phyloP scores from a whole-genome alignment of 306 rosid species.

The Pachyrhizus erosus region DNA sequence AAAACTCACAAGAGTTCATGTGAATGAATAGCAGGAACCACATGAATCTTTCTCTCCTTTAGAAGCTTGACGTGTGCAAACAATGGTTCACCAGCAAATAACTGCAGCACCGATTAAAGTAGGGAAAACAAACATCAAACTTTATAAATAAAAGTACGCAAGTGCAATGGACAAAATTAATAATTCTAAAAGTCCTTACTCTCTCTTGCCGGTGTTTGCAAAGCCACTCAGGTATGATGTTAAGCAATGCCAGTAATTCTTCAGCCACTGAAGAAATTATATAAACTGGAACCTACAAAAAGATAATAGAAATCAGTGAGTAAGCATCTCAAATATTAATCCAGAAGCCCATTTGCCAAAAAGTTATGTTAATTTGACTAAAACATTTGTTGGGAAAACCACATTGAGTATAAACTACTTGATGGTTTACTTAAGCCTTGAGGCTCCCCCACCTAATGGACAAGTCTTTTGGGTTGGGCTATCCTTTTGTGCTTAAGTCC shows the following conservation, averaged over 20 bases:
- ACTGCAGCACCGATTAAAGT: conserved; percentile 57
- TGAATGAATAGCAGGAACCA: conserved; percentile 71
- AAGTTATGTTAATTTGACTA: conserved; percentile 15
- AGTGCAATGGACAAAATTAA: conserved; percentile 30
- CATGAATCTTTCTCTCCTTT: conserved; percentile 71
- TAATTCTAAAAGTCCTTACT: conserved; percentile 49
- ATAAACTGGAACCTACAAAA: conserved; percentile 83
- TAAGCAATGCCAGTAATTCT: conserved; percentile 74
- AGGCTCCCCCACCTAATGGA: too few relatives aligned
- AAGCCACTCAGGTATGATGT: conserved; percentile 88
- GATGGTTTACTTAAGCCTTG: too few relatives aligned
- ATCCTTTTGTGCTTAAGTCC: too few relatives aligned
- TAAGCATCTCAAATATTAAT: conserved; percentile 11
- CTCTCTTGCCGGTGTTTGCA: conserved; percentile 74
- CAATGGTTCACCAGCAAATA: conserved; percentile 78
- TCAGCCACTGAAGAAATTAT: conserved; percentile 83
- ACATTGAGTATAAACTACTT: too few relatives aligned
- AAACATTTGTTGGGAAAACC: too few relatives aligned
- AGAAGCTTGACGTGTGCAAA: conserved; percentile 68
- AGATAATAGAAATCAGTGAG: conserved; percentile 22
- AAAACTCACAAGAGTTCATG: conserved; percentile 70
- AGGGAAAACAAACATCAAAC: conserved; percentile 31
- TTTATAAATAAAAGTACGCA: conserved; percentile 37
- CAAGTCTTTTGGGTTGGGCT: too few relatives aligned
- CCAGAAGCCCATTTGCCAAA: conserved; percentile 7